A percentile compares a stretch with the other conserved stretches of the same genome.
Evolutionary conservation across 2,329 filamentous ascomycete genomes (phyloP).

Genomic region (Talaromyces sp.): DNA sequence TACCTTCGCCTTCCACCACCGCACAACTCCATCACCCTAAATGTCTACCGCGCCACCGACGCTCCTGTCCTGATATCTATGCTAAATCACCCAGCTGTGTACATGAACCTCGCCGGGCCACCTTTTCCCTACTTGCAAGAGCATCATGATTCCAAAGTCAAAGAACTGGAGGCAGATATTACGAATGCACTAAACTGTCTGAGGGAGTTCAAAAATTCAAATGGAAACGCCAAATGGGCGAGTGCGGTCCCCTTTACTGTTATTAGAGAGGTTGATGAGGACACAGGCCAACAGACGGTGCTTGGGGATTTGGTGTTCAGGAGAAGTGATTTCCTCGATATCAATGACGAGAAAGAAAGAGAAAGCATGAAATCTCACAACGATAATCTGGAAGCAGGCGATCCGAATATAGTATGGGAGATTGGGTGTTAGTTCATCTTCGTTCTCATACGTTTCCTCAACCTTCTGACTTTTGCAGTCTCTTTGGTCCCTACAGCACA

Average conservation of each 20-base stretch:
- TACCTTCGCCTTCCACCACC: constrained; percentile 2
- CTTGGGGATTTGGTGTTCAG: neutral
- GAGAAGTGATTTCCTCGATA: constrained; percentile 1
- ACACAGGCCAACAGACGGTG: neutral
- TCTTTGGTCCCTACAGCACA: constrained; percentile 2
- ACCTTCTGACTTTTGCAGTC: neutral
- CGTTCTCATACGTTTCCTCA: neutral
- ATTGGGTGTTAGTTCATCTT: constrained; percentile 6
- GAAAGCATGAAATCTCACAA: neutral
- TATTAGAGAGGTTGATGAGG: constrained; percentile 1
- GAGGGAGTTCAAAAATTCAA: neutral
- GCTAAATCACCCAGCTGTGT: constrained; percentile 11
- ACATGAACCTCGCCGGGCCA: constrained; percentile 7
- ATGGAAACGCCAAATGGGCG: neutral
- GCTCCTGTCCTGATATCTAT: constrained; percentile 5
- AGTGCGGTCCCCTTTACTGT: constrained; percentile 3
- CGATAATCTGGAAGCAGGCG: constrained; percentile 5
- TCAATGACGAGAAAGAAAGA: constrained; percentile 4
- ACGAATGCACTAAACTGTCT: neutral
- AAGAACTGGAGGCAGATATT: neutral
- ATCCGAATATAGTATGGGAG: constrained; percentile 7
- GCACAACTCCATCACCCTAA: constrained; percentile 1
- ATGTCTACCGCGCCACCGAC: neutral
- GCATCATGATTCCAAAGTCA: constrained; percentile 5
- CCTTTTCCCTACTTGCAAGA: constrained; percentile 6